Conservation (phyloP, 108 stramenopile genomes). For the Cyclotella sp. region DNA sequence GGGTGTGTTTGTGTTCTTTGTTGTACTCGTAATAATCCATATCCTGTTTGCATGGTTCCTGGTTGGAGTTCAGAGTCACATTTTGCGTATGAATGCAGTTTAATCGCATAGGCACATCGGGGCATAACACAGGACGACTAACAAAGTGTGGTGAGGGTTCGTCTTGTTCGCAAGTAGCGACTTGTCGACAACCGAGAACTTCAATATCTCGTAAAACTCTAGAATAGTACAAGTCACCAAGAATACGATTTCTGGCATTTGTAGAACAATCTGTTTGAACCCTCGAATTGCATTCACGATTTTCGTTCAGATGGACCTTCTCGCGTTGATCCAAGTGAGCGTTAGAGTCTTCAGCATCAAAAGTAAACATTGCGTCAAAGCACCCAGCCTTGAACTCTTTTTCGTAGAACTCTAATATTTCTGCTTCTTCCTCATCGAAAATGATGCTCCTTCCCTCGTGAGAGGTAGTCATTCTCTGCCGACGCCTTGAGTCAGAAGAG, state of each 20-base stretch:
- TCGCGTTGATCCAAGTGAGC: not conserved
- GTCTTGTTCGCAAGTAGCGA: not conserved
- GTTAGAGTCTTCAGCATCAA: conserved; percentile 12
- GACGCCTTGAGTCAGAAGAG: not conserved
- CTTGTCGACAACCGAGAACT: not conserved
- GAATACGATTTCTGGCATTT: too few species aligned
- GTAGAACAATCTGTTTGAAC: not conserved
- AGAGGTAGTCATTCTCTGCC: conserved; percentile 1
- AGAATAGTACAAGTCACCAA: not conserved
- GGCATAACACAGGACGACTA: too few species aligned
- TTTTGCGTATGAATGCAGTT: not conserved
- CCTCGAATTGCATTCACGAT: not conserved
- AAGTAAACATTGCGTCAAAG: conserved; percentile 1
- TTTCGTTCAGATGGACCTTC: not conserved
- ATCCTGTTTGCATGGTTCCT: not conserved
- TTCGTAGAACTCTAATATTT: conserved; percentile 47
- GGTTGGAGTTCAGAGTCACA: not conserved
- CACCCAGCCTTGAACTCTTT: conserved; percentile 30
- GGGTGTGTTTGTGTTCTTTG: conserved; percentile 6
- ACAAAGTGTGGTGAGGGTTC: not conserved
- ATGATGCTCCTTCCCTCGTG: not conserved
- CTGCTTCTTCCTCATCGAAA: conserved; percentile 39
- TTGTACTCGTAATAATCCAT: conserved; percentile 5
- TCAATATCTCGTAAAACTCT: not conserved
- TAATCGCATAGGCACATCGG: not conserved